Conservation (phyloP, 2,329 filamentous ascomycete genomes). For the Aspergillus sergii region DNA sequence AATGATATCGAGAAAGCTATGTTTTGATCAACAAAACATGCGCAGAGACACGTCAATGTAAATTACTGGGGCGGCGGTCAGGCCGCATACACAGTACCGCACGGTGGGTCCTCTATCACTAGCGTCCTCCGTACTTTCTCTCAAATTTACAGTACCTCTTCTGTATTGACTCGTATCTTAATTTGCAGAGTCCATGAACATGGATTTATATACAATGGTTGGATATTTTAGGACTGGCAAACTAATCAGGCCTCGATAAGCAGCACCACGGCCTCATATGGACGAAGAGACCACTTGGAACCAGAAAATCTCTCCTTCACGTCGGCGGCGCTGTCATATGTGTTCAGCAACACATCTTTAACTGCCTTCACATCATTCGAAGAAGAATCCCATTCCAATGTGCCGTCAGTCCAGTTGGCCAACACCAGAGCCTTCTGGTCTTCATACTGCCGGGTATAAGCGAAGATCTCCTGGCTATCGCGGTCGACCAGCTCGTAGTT, state of each 20-base stretch:
- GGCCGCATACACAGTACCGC: too few relatives aligned
- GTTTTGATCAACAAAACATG: too few relatives aligned
- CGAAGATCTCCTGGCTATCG: slow-evolving; percentile 57
- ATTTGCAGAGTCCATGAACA: background rate
- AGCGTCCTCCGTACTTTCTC: too few relatives aligned
- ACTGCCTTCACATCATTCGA: slow-evolving; percentile 29
- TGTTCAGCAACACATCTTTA: slow-evolving; percentile 36
- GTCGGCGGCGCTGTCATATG: slow-evolving; percentile 27
- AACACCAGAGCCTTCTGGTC: slow-evolving; percentile 37
- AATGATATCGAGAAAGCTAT: too few relatives aligned
- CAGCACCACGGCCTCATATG: slow-evolving; percentile 37
- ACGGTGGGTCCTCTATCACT: too few relatives aligned
- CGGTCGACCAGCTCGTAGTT: slow-evolving; percentile 60
- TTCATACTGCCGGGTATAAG: slow-evolving; percentile 52
- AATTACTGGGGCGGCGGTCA: too few relatives aligned
- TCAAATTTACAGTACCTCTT: background rate
- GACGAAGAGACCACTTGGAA: slow-evolving; percentile 33
- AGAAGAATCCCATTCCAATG: slow-evolving; percentile 34
- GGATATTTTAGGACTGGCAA: background rate
- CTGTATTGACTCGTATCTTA: too few relatives aligned
- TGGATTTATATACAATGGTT: background rate
- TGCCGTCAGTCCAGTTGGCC: slow-evolving; percentile 39
- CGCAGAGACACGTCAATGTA: too few relatives aligned
- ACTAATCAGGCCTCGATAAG: slow-evolving; percentile 20
- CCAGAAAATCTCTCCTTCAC: slow-evolving; percentile 26